phyloP scores from a whole-genome alignment of 2,329 filamentous ascomycete genomes.

The Fusarium pseudoanthophilum region DNA sequence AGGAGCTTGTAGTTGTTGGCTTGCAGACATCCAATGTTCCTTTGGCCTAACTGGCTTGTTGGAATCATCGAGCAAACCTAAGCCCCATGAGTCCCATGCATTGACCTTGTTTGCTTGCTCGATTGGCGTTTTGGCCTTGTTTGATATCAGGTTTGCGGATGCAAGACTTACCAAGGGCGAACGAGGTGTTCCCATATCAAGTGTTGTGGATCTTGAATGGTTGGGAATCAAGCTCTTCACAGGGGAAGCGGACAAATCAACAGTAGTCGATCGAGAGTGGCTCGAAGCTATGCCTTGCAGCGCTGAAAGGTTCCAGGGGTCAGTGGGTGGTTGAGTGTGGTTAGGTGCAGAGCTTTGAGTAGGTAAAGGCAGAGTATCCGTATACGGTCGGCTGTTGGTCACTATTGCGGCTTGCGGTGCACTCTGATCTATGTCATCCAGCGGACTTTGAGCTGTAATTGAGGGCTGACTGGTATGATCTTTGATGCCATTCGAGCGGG shows the following conservation, averaged over 20 bases:
- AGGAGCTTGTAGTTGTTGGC: conserved; percentile 1
- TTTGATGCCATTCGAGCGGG: background rate
- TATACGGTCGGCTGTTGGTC: conserved; percentile 17
- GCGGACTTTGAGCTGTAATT: conserved; percentile 9
- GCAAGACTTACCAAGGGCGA: conserved; percentile 24
- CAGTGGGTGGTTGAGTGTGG: background rate
- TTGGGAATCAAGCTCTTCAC: conserved; percentile 13
- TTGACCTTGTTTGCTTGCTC: conserved; percentile 22
- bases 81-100: conserved; percentile 36
- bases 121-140: conserved; percentile 9
- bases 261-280: conserved; percentile 35
- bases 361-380: conserved; percentile 11
- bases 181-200: conserved; percentile 21
- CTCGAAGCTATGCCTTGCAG: conserved; percentile 2
- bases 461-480: conserved; percentile 13
- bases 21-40: conserved; percentile 8
- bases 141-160: conserved; percentile 19
- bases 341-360: conserved; percentile 2
- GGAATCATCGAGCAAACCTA: conserved; percentile 28
- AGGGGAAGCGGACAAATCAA: conserved; percentile 19
- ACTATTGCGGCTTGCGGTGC: background rate
- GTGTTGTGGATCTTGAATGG: conserved; percentile 31
- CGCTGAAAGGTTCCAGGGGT: background rate
- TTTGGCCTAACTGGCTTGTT: conserved; percentile 14
- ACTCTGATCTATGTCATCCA: conserved; percentile 4